Evolutionary conservation across 805 yeast species (phyloP).

Genomic region (Candida loeiensis): DNA sequence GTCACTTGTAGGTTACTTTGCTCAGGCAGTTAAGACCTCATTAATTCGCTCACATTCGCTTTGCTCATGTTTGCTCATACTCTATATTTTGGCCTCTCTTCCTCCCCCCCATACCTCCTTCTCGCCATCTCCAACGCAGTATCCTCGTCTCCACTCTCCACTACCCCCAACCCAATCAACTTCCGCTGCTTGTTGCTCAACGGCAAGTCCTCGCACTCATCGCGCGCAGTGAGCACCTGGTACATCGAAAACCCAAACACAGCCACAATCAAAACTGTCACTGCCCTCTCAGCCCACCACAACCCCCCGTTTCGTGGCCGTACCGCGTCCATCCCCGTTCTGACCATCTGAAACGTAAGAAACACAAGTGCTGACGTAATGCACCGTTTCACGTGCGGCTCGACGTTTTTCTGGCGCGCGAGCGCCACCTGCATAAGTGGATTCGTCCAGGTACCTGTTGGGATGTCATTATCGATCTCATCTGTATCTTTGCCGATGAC

Average conservation of each 20-base stretch:
- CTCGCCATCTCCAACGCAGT: constrained; percentile 19
- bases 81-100: constrained; percentile 4
- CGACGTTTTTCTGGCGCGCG: constrained; percentile 29
- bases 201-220: constrained; percentile 51
- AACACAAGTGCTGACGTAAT: not conserved
- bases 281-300: not conserved
- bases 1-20: no score
- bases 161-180: constrained; percentile 38
- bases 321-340: constrained; percentile 1
- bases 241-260: constrained; percentile 21
- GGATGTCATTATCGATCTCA: not conserved
- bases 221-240: constrained; percentile 38
- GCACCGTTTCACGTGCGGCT: constrained; percentile 1
- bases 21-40: not conserved
- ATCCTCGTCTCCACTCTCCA: constrained; percentile 7
- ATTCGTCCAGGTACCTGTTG: constrained; percentile 32
- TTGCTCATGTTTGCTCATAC: not conserved
- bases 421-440: constrained; percentile 46
- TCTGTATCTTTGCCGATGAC: no score
- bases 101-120: constrained; percentile 10
- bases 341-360: constrained; percentile 1
- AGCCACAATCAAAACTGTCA: not conserved
- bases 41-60: not conserved
- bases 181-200: constrained; percentile 44
- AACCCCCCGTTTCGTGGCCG: not conserved